phyloP scores from a whole-genome alignment of 2,329 filamentous ascomycete species.

The Berkeleyomyces rouxiae region DNA sequence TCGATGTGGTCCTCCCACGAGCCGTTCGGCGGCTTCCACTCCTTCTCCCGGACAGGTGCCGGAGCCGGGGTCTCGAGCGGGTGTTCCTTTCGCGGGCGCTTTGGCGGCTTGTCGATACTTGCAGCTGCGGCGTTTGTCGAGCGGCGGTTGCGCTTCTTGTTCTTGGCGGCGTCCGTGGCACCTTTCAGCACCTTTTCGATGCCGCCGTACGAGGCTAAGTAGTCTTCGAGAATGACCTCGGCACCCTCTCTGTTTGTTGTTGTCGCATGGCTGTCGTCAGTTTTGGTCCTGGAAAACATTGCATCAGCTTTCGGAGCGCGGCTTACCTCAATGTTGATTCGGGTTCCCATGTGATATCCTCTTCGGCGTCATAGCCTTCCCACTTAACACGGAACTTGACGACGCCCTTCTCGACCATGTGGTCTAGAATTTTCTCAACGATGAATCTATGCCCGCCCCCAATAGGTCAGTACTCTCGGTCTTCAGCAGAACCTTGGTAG shows the following conservation, averaged over 20 bases:
- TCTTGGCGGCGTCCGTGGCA: conserved; percentile 31
- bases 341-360: conserved; percentile 64
- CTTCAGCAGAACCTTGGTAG: background rate
- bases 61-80: conserved; percentile 32
- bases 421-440: conserved; percentile 55
- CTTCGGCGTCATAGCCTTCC: conserved; percentile 56
- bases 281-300: too few species aligned
- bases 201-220: conserved; percentile 47
- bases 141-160: conserved; percentile 41
- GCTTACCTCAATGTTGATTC: conserved; percentile 49
- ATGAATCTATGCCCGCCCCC: conserved; percentile 43
- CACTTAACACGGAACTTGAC: conserved; percentile 60
- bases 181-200: conserved; percentile 36
- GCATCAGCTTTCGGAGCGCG: too few species aligned
- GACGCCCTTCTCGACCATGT: conserved; percentile 40
- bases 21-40: conserved; percentile 52
- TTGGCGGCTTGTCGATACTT: conserved; percentile 20
- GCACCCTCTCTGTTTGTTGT: conserved; percentile 34
- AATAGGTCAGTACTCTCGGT: background rate
- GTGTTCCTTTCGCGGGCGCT: conserved; percentile 32
- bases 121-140: conserved; percentile 25
- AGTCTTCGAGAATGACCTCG: conserved; percentile 43
- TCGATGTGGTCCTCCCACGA: conserved; percentile 63
- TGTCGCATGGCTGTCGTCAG: too few species aligned
- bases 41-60: conserved; percentile 17